Evolutionary conservation across 441 rosid genomes (phyloP), one percentile per base, ranked within the genome.

Genomic region (Raphanus hybrid): DNA sequence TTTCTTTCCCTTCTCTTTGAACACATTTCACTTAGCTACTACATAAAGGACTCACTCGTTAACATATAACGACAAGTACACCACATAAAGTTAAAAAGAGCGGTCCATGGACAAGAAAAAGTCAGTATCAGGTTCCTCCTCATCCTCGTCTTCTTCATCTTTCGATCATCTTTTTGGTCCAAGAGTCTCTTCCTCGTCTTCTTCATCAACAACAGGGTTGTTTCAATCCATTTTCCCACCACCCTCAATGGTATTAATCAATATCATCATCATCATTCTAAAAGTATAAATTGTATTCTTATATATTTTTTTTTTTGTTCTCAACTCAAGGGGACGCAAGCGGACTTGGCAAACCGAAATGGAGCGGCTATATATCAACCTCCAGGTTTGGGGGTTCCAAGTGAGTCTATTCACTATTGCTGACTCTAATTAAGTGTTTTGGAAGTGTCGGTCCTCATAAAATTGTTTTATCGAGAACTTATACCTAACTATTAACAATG

Each of bases 81-180:
- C 65, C 1, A 8, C 18, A 73, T 54, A 68, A 45, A 66, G 66
- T 58, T 35, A 11, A 48, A 78, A 59, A 72, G 58, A 72, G 59
- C 55, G 3, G 57, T 68, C 57, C 58, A 79, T 79, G 82, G 82
- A 79, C 78, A 79, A 79, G 64, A 74, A 70, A 79, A 79, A 74
- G 68, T 64, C 75, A 64, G 75, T 74, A 43, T 69, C 71, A 8
- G 29, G 66, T 55, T 78, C 81, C 48, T 73, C 75, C 23, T 73
- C 81, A 35, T 67, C 81, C 15, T 78, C 81, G 2, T 73, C 81
- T 0, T 69, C 79, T 18, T 69, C 79, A 0, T 75, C 82, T 60
- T 65, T 80, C 18, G 82, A 80, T 71, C 79, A 80, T 75, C 12
- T 80, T 59, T 80, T 80, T 71, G 82, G 82, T 71, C 82, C 82